Base-by-base conservation (phyloP, 768 basidiomycete genomes). In the Trametes sanguinea region DNA sequence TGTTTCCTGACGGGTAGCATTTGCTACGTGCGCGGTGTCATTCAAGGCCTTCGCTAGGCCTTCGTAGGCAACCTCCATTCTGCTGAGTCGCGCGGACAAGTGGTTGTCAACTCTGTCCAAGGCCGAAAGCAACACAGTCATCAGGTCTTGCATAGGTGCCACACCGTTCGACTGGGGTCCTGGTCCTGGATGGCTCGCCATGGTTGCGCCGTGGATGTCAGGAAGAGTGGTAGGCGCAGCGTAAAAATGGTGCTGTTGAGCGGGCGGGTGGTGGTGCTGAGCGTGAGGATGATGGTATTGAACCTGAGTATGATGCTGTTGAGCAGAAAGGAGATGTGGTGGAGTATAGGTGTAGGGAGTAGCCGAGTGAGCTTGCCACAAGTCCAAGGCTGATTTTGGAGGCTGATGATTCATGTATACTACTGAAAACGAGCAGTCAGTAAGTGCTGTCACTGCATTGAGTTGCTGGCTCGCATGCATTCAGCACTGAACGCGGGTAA, bases 1-100 rank as follows among this genome's bases (percentile, higher is more conserved):
- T 10, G 52, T 54, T 32, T 65, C 64, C 17, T 61, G 60, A n/a
- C 47, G 54, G 1, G 46, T 14, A 7, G 27, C 22, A n/a, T 29
- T 56, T 10, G 57, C 43, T 11, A 52, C 13, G 22, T 60, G 48
- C 9, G 60, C 40, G 13, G 32, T 27, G 1, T 64, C 63, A 29
- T 32, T 2, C 13, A 58, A 42, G 37, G 37, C 22, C 27, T 57
- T 55, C 9, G 58, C 44, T n/a, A 64, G 17, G 30, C 5, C 33
- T 13, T 47, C 58, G 7, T 55, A 13, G 32, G 54, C 44, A 22
- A 22, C 37, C 29, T 60, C 62, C 16, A 58, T 54, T 6, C 51
- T 22, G 51, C 57, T 46, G 5, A 63, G 22, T 5, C 51, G 43
- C 35, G 51, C 14, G 2, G 51, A 39, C 9, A 35, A 27, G 11